Evolutionary conservation across 2,329 filamentous ascomycete species (phyloP).

Genomic region (Pyricularia grisea): DNA sequence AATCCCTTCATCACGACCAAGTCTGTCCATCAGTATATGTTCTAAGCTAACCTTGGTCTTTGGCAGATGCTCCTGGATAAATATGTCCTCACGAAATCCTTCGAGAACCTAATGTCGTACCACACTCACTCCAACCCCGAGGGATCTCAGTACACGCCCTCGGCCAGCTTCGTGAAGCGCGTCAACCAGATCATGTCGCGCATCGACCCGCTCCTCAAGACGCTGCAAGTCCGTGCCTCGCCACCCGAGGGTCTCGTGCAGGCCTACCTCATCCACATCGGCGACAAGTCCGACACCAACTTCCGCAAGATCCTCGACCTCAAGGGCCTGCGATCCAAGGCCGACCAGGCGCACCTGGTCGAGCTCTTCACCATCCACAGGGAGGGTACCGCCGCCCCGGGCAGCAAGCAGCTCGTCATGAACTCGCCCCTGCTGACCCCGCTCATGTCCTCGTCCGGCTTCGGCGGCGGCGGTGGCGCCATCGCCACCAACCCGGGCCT

Average conservation of each 20-base stretch:
- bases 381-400: conserved; percentile 49
- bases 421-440: conserved; percentile 63
- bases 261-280: conserved; percentile 95
- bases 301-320: conserved; percentile 95
- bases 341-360: conserved; percentile 71
- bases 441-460: conserved; percentile 39
- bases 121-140: conserved; percentile 35
- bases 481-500: neutral
- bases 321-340: conserved; percentile 73
- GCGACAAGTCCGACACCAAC: conserved; percentile 84
- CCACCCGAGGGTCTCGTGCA: conserved; percentile 92
- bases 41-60: neutral
- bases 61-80: conserved; percentile 86
- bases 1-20: neutral
- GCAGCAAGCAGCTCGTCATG: conserved; percentile 55
- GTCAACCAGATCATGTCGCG: conserved; percentile 77
- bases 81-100: conserved; percentile 75
- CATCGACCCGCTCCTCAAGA: conserved; percentile 89
- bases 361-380: conserved; percentile 78
- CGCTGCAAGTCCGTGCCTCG: conserved; percentile 83
- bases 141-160: conserved; percentile 23
- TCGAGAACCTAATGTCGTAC: conserved; percentile 61
- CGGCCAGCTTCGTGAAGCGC: conserved; percentile 68
- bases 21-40: neutral
- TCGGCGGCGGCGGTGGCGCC: conserved; percentile 19